These are phyloP conservation scores for Bonnemaisonia californica DNA, from an alignment of 31 red algal genomes.

Conservation along the genomic window DNA sequence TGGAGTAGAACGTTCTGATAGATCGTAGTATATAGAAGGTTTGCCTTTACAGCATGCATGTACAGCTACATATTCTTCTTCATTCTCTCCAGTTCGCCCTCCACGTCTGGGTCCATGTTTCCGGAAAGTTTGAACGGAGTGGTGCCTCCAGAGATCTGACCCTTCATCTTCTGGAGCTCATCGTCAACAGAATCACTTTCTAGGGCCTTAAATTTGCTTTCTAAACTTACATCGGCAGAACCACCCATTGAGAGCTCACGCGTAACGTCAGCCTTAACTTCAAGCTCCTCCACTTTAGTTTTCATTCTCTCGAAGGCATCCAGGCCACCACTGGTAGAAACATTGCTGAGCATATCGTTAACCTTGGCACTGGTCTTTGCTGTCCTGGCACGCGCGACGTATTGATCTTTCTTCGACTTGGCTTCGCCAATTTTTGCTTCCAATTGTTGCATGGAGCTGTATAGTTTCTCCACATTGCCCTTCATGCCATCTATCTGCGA, in stretches of 20 bases:
- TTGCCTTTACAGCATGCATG: neutral
- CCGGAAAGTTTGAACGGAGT: slow-evolving; percentile 61
- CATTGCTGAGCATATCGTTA: slow-evolving; percentile 94
- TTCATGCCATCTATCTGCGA: slow-evolving; percentile 78
- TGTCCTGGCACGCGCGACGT: slow-evolving; percentile 87
- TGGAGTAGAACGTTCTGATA: no score
- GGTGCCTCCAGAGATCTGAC: slow-evolving; percentile 49
- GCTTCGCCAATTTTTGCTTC: slow-evolving; percentile 96
- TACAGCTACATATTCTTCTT: slow-evolving; percentile 59
- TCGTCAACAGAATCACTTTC: slow-evolving; percentile 92
- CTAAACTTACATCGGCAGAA: slow-evolving; percentile 75
- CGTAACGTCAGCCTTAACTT: slow-evolving; percentile 87
- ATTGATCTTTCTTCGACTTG: slow-evolving; percentile 93
- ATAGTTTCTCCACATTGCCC: slow-evolving; percentile 89
- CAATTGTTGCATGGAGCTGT: slow-evolving; percentile 83
- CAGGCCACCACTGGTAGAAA: slow-evolving; percentile 70
- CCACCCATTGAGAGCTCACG: slow-evolving; percentile 74
- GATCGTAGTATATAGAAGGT: neutral
- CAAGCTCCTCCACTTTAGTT: slow-evolving; percentile 96
- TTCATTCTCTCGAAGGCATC: slow-evolving; percentile 98
- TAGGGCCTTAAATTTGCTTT: slow-evolving; percentile 91
- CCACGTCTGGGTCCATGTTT: slow-evolving; percentile 74
- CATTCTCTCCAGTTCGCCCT: slow-evolving; percentile 82
- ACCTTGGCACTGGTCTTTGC: slow-evolving; percentile 95
- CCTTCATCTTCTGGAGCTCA: slow-evolving; percentile 92